Percentiles rank a stretch among this genome's conserved stretches.
phyloP scores from a whole-genome alignment of 1,139 yeast genomes.

The Taiozyma onychis region DNA sequence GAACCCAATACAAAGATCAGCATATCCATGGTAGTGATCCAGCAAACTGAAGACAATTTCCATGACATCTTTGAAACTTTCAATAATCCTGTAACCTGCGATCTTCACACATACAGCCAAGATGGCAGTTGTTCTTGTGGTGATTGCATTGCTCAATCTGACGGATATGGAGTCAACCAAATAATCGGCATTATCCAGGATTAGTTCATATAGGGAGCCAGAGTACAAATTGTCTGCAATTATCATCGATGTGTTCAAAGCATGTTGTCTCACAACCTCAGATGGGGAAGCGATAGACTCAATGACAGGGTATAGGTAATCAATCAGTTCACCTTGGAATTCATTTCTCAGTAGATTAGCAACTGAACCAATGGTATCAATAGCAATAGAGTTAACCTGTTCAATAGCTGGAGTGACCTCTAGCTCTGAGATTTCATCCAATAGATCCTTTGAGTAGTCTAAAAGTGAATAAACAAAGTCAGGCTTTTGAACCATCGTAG shows the following conservation, averaged over 20 bases:
- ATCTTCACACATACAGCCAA: conserved; percentile 60
- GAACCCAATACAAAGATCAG: conserved; percentile 64
- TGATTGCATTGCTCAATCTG: conserved; percentile 61
- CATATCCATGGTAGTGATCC: conserved; percentile 82
- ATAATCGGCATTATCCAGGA: conserved; percentile 72
- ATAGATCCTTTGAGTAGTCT: conserved; percentile 24
- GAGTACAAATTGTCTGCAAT: conserved; percentile 52
- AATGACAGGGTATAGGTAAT: conserved; percentile 49
- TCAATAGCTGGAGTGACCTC: conserved; percentile 7
- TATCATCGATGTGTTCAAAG: conserved; percentile 38
- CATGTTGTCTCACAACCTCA: conserved; percentile 37
- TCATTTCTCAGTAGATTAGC: conserved; percentile 31
- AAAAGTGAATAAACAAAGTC: conserved; percentile 23
- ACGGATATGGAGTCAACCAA: conserved; percentile 70
- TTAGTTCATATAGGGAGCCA: conserved; percentile 48
- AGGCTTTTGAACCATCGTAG: conserved; percentile 9
- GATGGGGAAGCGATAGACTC: conserved; percentile 47
- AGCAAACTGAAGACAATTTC: conserved; percentile 69
- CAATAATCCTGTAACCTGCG: conserved; percentile 62
- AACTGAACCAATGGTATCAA: conserved; percentile 37
- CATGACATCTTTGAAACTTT: conserved; percentile 66
- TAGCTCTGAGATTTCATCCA: conserved; percentile 22
- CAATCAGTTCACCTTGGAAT: conserved; percentile 46
- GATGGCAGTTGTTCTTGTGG: conserved; percentile 70
- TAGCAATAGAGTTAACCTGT: conserved; percentile 25